These are phyloP conservation scores for Hypoxylon rubiginosum DNA, from an alignment of 2,329 filamentous ascomycete genomes.

Conservation along the genomic window DNA sequence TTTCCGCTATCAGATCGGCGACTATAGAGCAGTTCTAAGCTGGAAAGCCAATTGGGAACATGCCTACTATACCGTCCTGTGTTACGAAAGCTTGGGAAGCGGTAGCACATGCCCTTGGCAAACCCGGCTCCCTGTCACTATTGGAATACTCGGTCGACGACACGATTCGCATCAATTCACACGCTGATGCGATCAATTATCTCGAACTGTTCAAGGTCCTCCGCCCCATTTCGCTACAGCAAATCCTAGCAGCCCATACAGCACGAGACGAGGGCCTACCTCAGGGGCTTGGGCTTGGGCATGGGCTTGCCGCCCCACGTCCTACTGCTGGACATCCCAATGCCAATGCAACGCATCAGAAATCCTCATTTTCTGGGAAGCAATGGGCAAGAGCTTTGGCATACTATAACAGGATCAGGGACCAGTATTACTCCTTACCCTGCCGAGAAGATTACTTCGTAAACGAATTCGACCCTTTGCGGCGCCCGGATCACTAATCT, in stretches of 20 bases:
- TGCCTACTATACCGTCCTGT: constrained; percentile 16
- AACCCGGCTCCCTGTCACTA: not conserved
- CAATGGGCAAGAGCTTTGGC: constrained; percentile 10
- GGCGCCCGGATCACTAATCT: not conserved
- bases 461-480: not conserved
- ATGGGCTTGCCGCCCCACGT: too few species aligned
- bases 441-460: not conserved
- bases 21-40: constrained; percentile 15
- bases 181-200: constrained; percentile 24
- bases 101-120: constrained; percentile 9
- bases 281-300: constrained; percentile 18
- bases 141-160: constrained; percentile 12
- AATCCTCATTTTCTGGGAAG: constrained; percentile 18
- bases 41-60: constrained; percentile 22
- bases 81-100: constrained; percentile 24
- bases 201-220: constrained; percentile 18
- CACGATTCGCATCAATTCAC: constrained; percentile 19
- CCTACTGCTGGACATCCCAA: constrained; percentile 2
- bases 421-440: constrained; percentile 3
- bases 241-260: constrained; percentile 16
- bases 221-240: constrained; percentile 20
- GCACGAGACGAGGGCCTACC: constrained; percentile 11
- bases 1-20: constrained; percentile 17
- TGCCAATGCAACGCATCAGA: constrained; percentile 9
- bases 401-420: constrained; percentile 1